Conservation (phyloP, 2,329 filamentous ascomycete genomes). For the Ceratocystiopsis sp. region DNA sequence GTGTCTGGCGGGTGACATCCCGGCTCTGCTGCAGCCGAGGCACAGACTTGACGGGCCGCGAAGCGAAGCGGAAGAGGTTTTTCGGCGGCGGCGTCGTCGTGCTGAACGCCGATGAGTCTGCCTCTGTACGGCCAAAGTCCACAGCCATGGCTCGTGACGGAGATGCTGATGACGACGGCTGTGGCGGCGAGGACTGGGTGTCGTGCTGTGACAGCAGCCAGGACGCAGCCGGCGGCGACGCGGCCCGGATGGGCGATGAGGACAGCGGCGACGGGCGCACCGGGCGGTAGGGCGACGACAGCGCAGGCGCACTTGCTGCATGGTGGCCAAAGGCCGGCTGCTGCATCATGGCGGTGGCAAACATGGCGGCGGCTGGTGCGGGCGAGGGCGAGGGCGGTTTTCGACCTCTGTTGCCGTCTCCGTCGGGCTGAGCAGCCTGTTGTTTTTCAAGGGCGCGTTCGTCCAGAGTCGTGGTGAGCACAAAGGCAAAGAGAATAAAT, state of each 20-base stretch:
- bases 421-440: too few species aligned
- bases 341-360: conserved; percentile 5
- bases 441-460: too few species aligned
- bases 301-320: conserved; percentile 25
- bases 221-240: conserved; percentile 18
- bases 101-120: neutral
- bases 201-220: conserved; percentile 14
- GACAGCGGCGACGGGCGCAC: conserved; percentile 37
- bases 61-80: conserved; percentile 28
- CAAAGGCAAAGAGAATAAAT: too few species aligned
- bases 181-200: conserved; percentile 25
- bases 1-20: conserved; percentile 44
- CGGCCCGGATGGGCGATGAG: conserved; percentile 39
- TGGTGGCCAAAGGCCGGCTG: conserved; percentile 3
- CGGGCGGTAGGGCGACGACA: conserved; percentile 25
- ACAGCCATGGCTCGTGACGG: neutral
- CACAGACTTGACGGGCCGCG: conserved; percentile 41
- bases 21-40: conserved; percentile 38
- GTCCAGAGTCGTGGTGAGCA: too few species aligned
- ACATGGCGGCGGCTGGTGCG: conserved; percentile 4
- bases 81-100: neutral
- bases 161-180: neutral
- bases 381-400: too few species aligned
- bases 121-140: neutral
- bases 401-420: too few species aligned